These are phyloP conservation scores for Xylaria flabelliformis DNA, from an alignment of 495 filamentous ascomycete genomes.

Conservation along the genomic window DNA sequence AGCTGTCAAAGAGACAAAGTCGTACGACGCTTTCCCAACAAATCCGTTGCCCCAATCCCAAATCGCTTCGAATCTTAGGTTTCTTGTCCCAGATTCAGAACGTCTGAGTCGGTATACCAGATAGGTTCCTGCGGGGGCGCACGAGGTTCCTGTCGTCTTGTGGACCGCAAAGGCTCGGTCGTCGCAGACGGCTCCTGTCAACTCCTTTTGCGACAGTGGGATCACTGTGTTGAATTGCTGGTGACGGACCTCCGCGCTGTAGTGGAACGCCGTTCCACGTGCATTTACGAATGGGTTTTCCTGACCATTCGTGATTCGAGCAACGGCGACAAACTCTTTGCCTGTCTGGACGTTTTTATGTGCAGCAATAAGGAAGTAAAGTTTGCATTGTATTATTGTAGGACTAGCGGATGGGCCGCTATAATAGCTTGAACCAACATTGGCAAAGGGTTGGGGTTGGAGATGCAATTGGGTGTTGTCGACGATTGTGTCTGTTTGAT, in stretches of 20 bases:
- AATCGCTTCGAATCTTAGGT: not conserved
- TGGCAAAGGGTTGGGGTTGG: not conserved
- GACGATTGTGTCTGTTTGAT: not conserved
- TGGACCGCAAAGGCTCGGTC: not conserved
- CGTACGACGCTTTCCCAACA: not conserved
- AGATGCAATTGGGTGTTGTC: not conserved
- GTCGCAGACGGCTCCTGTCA: not conserved
- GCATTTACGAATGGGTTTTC: constrained; percentile 7
- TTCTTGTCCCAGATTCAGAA: not conserved
- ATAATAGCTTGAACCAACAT: not conserved
- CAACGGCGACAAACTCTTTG: constrained; percentile 5
- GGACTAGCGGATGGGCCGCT: not conserved
- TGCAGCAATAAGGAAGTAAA: not conserved
- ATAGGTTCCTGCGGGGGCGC: constrained; percentile 10
- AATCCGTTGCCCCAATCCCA: not conserved
- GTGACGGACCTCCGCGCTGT: not conserved
- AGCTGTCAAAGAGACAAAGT: constrained; percentile 2
- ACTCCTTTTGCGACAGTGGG: not conserved
- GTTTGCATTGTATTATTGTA: constrained; percentile 3
- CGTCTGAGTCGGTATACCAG: not conserved
- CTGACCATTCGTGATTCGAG: not conserved
- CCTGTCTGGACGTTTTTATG: constrained; percentile 4
- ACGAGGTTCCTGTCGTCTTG: not conserved
- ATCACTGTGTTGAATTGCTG: not conserved
- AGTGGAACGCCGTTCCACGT: not conserved